Evolutionary conservation across 371 early-diverging fungal species (phyloP).

Genomic region (Dinochytrium kinnereticum): DNA sequence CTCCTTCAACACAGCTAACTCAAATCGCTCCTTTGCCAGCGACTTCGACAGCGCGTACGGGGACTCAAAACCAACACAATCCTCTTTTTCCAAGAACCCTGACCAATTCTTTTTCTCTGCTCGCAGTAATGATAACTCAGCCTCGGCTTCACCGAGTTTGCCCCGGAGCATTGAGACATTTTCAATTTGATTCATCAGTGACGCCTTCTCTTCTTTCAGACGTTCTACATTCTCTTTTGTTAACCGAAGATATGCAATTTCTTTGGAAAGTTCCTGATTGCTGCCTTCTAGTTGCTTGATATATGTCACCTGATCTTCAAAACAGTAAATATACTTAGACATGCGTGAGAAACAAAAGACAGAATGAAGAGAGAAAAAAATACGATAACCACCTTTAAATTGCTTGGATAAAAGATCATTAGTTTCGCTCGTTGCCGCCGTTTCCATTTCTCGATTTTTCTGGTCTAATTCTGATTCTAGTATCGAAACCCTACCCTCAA

Average conservation of each 20-base stretch:
- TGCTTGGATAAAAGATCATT: conserved; percentile 30
- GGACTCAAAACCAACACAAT: conserved; percentile 42
- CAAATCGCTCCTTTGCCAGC: conserved; percentile 49
- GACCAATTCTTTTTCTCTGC: conserved; percentile 59
- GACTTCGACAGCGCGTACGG: conserved; percentile 51
- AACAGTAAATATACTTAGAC: not conserved
- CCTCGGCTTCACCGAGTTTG: conserved; percentile 38
- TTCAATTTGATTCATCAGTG: conserved; percentile 49
- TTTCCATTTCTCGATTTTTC: not conserved
- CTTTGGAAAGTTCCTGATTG: conserved; percentile 38
- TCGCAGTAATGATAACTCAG: conserved; percentile 36
- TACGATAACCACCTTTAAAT: conserved; percentile 20
- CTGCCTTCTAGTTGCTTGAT: conserved; percentile 48
- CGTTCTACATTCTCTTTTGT: conserved; percentile 43
- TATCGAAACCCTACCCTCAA: not conserved
- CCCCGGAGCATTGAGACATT: conserved; percentile 36
- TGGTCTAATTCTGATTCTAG: not conserved
- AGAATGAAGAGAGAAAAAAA: conserved; percentile 4
- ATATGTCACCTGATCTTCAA: conserved; percentile 51
- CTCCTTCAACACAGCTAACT: conserved; percentile 43
- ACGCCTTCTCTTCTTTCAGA: conserved; percentile 48
- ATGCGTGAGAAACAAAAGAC: conserved; percentile 22
- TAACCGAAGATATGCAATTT: conserved; percentile 31
- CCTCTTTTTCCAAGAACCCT: conserved; percentile 21
- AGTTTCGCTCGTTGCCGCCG: not conserved